These are phyloP conservation scores for Pisolithus thermaeus DNA, from an alignment of 1,284 basidiomycete species.

Conservation along the genomic window DNA sequence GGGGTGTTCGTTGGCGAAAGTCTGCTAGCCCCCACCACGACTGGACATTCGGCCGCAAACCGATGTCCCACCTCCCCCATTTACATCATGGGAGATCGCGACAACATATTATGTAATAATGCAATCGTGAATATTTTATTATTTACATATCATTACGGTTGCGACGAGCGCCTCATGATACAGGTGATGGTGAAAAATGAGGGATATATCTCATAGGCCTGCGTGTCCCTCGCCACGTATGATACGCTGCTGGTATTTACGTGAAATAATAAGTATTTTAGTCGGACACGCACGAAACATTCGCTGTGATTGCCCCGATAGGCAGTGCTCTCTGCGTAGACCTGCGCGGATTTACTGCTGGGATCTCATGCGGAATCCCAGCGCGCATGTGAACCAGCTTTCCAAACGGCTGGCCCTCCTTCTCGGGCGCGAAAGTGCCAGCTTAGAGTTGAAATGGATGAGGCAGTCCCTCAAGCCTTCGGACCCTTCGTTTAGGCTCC, in stretches of 20 bases:
- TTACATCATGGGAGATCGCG: slow-evolving; percentile 10
- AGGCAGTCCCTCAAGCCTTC: slow-evolving; percentile 31
- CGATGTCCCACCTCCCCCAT: slow-evolving; percentile 9
- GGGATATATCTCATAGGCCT: slow-evolving; percentile 9
- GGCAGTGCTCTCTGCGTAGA: background rate
- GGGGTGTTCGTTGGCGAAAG: slow-evolving; percentile 1
- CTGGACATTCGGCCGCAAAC: slow-evolving; percentile 12
- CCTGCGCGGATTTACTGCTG: too few relatives aligned
- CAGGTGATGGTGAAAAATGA: slow-evolving; percentile 1
- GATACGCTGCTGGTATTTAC: background rate
- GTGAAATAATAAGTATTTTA: background rate
- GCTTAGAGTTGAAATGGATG: slow-evolving; percentile 61
- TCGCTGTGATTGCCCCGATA: slow-evolving; percentile 1
- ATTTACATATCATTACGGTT: background rate
- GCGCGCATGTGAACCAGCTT: slow-evolving; percentile 8
- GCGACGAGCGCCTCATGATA: background rate
- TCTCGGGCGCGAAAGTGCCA: slow-evolving; percentile 44
- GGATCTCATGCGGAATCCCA: slow-evolving; percentile 11
- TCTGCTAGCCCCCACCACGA: background rate
- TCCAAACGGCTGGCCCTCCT: slow-evolving; percentile 29
- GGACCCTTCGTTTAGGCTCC: slow-evolving; percentile 23
- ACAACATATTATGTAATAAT: slow-evolving; percentile 6
- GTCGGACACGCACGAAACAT: background rate
- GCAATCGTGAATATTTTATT: background rate
- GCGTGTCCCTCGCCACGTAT: background rate